phyloP scores from a whole-genome alignment of 2,329 filamentous ascomycete species.

The Fusarium sp. region DNA sequence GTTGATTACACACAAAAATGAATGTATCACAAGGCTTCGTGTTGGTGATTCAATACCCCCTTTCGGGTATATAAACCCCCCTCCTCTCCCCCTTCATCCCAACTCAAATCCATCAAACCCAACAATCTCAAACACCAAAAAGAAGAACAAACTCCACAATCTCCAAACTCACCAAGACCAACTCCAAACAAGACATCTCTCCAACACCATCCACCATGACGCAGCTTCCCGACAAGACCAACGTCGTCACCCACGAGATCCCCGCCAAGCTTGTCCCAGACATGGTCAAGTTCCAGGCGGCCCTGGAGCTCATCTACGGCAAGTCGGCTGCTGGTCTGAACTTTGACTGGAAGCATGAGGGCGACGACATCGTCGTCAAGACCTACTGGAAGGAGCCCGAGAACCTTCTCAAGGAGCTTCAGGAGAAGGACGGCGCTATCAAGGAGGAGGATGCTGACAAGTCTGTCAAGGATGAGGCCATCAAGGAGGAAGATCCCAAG shows the following conservation, averaged over 20 bases:
- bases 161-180: not conserved
- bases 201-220: not conserved
- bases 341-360: slow-evolving; percentile 4
- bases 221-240: slow-evolving; percentile 6
- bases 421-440: not conserved
- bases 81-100: not conserved
- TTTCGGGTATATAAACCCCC: not conserved
- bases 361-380: not conserved
- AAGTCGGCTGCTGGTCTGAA: not conserved
- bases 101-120: not conserved
- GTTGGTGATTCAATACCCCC: not conserved
- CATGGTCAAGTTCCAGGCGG: slow-evolving; percentile 1
- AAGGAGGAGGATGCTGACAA: not conserved
- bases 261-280: slow-evolving; percentile 1
- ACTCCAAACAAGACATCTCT: not conserved
- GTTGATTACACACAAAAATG: not conserved
- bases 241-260: not conserved
- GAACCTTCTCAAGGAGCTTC: slow-evolving; percentile 6
- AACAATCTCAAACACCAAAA: not conserved
- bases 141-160: not conserved
- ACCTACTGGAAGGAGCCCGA: not conserved
- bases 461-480: not conserved
- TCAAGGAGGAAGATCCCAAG: not conserved
- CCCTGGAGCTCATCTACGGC: not conserved
- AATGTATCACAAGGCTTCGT: not conserved